Evolutionary conservation across 2,329 filamentous ascomycete genomes (phyloP), one percentile per base, ranked within the genome.

Genomic region (Neoarthrinium moseri): DNA sequence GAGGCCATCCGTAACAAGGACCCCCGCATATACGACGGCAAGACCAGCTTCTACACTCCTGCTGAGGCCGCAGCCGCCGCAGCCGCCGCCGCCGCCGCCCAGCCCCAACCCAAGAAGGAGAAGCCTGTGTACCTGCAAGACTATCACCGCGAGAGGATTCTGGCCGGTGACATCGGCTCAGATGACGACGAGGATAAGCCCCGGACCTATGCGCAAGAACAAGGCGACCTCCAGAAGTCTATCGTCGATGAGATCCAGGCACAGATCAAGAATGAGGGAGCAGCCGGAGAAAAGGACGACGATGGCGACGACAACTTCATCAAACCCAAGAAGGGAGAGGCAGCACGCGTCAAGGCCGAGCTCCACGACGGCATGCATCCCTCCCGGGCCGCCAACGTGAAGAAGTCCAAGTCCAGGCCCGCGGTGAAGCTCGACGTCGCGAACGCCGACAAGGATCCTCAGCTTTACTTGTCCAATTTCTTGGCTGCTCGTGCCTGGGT

Each of bases 391-490:
- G 63, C 63, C 11, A 61, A 74, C 34, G 66, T 73, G 47, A 75
- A 76, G 52, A 64, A 77, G 40, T 75, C 66, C 20, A 74, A 89
- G 45, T 13, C 26, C 8, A 34, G 29, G 27, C 6, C 26, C 12
- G 15, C 29, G n/a, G 21, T 21, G 5, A 34, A 13, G 8, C 13
- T 80, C 11, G 86, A 94, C 56, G 73, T 96, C 34, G 75, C 82
- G 38, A 79, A 81, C 48, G 91, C 94, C 29, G 88, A 96, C 59
- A 87, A 89, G 64, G 85, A 99, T 62, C 94, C 92, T 0, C 92
- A 97, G 61, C 86, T 81, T 1, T 99, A 90, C 64, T 73, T 99
- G n/a, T 92, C 89, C 45, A 96, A 96, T 66, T 99, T 96, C 70
- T 82, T 99, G 80, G 81, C 87, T n/a, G 80, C 91, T 6, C 84